Conservation (phyloP, 306 rosid species). For the Gastrolobium bilobum region DNA sequence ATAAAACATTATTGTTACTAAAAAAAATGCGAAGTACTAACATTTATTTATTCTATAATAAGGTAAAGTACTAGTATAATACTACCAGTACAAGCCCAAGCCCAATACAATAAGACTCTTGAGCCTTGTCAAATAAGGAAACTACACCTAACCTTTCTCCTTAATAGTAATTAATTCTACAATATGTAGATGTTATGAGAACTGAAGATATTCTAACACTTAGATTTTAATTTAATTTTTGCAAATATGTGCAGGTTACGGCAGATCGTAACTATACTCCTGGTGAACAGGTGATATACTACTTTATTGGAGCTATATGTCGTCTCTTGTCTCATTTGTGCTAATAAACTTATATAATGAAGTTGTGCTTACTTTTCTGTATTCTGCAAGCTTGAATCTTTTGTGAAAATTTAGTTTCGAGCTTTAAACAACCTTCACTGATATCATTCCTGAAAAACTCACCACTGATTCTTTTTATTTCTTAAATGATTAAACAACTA, state of each 20-base stretch:
- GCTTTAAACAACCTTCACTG: constrained; percentile 19
- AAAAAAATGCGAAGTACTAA: background rate
- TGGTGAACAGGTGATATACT: constrained; percentile 74
- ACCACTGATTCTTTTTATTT: constrained; percentile 11
- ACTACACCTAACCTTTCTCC: background rate
- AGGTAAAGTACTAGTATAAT: constrained; percentile 30
- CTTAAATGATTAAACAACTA: constrained; percentile 28
- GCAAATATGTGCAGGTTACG: constrained; percentile 61
- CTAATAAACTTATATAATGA: background rate
- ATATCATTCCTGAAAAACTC: background rate
- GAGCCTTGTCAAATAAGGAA: constrained; percentile 18
- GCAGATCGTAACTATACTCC: constrained; percentile 77
- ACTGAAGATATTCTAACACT: background rate
- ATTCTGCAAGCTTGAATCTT: constrained; percentile 34
- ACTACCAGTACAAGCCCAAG: background rate
- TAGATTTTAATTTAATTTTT: constrained; percentile 23
- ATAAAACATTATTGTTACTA: background rate
- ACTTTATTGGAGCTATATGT: constrained; percentile 33
- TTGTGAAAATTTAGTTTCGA: constrained; percentile 17
- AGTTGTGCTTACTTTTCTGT: background rate
- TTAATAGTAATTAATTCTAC: background rate
- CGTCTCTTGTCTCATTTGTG: constrained; percentile 1
- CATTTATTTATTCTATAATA: background rate
- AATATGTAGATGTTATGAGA: constrained; percentile 8
- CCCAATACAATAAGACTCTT: constrained; percentile 1